Percentiles rank a stretch among this genome's conserved stretches.
Conservation (phyloP, 2,329 filamentous ascomycete species). For the Fusarium pseudograminearum region DNA sequence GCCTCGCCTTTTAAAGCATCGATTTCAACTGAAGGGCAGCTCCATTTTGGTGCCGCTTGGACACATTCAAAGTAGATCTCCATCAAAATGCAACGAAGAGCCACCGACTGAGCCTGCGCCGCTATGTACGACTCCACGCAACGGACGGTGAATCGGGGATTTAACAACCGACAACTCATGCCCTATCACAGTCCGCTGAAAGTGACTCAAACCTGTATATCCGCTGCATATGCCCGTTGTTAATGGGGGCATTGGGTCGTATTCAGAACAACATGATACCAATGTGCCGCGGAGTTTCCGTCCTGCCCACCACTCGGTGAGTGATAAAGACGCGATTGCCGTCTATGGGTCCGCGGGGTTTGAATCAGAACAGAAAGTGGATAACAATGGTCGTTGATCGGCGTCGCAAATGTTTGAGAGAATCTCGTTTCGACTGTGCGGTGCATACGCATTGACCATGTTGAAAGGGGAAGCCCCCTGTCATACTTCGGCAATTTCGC, state of each 20-base stretch:
- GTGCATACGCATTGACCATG: not conserved
- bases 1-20: too few species aligned
- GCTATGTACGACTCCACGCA: not conserved
- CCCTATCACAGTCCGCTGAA: not conserved
- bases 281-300: not conserved
- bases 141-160: not conserved
- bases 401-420: not conserved
- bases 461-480: not conserved
- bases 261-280: not conserved
- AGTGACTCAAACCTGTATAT: not conserved
- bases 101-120: not conserved
- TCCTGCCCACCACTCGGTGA: not conserved
- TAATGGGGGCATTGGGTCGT: not conserved
- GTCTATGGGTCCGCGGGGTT: not conserved
- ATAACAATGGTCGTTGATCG: not conserved
- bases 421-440: not conserved
- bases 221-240: not conserved
- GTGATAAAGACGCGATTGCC: not conserved
- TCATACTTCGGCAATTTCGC: not conserved
- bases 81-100: not conserved
- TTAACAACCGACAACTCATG: accelerated
- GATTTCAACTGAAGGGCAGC: not conserved
- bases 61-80: not conserved
- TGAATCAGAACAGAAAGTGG: not conserved
- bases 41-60: not conserved